Conservation (phyloP, 768 basidiomycete genomes). For the Collybiopsis confluens region DNA sequence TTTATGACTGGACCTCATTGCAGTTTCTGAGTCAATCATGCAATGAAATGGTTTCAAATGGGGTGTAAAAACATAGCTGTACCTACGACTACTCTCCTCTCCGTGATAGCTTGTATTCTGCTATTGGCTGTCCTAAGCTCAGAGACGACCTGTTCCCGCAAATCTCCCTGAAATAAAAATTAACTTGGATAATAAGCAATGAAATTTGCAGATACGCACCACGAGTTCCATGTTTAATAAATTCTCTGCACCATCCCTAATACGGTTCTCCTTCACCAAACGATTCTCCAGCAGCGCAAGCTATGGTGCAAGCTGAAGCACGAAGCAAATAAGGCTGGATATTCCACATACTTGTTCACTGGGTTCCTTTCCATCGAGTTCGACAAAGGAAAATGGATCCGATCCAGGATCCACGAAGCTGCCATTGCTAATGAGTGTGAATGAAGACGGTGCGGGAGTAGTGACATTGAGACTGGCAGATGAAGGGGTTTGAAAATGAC, state of each 20-base stretch:
- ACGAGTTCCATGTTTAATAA: conserved; percentile 65
- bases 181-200: conserved; percentile 9
- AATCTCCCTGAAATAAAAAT: conserved; percentile 41
- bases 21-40: not conserved
- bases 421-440: conserved; percentile 12
- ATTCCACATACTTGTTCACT: conserved; percentile 37
- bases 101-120: conserved; percentile 65
- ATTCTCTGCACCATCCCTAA: conserved; percentile 91
- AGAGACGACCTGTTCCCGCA: conserved; percentile 67
- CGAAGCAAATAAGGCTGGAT: not conserved
- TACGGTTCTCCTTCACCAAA: conserved; percentile 72
- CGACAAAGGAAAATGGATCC: conserved; percentile 29
- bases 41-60: not conserved
- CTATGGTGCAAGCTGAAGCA: conserved; percentile 30
- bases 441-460: conserved; percentile 13
- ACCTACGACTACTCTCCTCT: conserved; percentile 53
- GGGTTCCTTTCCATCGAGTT: conserved; percentile 43
- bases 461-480: conserved; percentile 10
- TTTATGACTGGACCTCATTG: not conserved
- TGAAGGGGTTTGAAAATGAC: conserved; percentile 14
- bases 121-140: conserved; percentile 73
- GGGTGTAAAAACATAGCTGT: conserved; percentile 17
- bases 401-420: conserved; percentile 11
- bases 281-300: conserved; percentile 63
- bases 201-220: conserved; percentile 30